Percentiles rank a stretch among this genome's conserved stretches.
Evolutionary conservation across 2,329 filamentous ascomycete genomes (phyloP).

Genomic region (Lachnellula willkommii): DNA sequence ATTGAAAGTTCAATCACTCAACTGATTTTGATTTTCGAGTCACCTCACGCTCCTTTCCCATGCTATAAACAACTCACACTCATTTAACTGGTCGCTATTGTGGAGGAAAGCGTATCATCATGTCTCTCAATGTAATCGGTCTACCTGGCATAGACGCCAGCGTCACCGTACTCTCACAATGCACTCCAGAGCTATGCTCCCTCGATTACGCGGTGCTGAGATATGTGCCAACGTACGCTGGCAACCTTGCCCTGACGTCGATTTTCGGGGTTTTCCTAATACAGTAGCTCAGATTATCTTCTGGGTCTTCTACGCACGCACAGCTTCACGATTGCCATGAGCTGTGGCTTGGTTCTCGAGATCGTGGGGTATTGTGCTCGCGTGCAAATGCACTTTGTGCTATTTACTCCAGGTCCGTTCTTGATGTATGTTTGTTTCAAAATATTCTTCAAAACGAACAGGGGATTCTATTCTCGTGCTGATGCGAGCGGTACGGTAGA

Average conservation of each 20-base stretch:
- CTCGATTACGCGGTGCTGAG: slow-evolving; percentile 13
- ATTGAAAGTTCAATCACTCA: neutral
- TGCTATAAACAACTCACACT: neutral
- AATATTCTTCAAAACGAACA: neutral
- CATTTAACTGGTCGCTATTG: neutral
- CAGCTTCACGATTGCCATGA: slow-evolving; percentile 50
- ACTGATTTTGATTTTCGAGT: neutral
- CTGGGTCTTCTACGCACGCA: slow-evolving; percentile 45
- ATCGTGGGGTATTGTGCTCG: slow-evolving; percentile 51
- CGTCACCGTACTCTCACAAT: slow-evolving; percentile 10
- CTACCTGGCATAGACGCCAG: slow-evolving; percentile 9
- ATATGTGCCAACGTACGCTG: slow-evolving; percentile 14
- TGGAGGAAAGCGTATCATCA: slow-evolving; percentile 1
- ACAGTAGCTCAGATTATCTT: slow-evolving; percentile 15
- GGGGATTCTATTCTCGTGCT: neutral
- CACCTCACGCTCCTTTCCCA: neutral
- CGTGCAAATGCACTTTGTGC: slow-evolving; percentile 19
- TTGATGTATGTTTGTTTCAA: slow-evolving; percentile 15
- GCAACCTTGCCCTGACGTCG: slow-evolving; percentile 29
- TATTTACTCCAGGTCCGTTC: slow-evolving; percentile 19
- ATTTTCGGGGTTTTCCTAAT: slow-evolving; percentile 16
- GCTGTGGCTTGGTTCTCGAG: slow-evolving; percentile 48
- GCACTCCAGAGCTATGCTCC: slow-evolving; percentile 12
- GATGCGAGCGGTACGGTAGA: slow-evolving; percentile 34
- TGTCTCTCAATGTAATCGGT: slow-evolving; percentile 3